A percentile compares a stretch with the other conserved stretches of the same genome.
Conservation (phyloP, 139 green algal genomes). For the Dunaliella primolecta region DNA sequence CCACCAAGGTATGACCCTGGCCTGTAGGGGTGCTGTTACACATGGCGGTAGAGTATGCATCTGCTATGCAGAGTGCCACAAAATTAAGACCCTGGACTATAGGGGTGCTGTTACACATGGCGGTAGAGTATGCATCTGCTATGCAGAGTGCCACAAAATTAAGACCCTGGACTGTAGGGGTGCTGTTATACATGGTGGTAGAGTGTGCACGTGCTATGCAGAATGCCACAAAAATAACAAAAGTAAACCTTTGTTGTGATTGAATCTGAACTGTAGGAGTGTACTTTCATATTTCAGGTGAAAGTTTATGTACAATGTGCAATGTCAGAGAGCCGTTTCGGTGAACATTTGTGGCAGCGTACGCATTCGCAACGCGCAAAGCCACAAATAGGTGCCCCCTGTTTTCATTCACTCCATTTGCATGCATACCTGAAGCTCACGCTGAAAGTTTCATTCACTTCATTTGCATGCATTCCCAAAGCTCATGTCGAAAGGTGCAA, state of each 20-base stretch:
- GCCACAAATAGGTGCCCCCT: too few relatives aligned
- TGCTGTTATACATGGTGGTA: background rate
- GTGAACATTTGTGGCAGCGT: too few relatives aligned
- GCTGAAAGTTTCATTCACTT: too few relatives aligned
- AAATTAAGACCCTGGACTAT: background rate
- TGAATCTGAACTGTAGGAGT: background rate
- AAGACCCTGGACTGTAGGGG: background rate
- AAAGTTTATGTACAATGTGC: too few relatives aligned
- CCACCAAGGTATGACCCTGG: background rate
- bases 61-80: background rate
- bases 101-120: constrained; percentile 1
- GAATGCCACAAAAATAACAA: background rate
- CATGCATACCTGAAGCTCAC: too few relatives aligned
- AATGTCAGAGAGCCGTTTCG: too few relatives aligned
- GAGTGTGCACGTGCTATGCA: constrained; percentile 5
- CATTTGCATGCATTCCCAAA: too few relatives aligned
- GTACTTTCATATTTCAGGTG: too few relatives aligned
- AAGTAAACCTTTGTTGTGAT: too few relatives aligned
- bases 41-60: constrained; percentile 4
- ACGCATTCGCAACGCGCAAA: too few relatives aligned
- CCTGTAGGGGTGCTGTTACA: background rate
- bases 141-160: constrained; percentile 2
- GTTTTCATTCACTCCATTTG: too few relatives aligned
- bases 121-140: background rate
- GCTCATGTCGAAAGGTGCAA: too few relatives aligned